phyloP scores from a whole-genome alignment of 2,329 filamentous ascomycete species.

The Pestalotiopsis sp. region DNA sequence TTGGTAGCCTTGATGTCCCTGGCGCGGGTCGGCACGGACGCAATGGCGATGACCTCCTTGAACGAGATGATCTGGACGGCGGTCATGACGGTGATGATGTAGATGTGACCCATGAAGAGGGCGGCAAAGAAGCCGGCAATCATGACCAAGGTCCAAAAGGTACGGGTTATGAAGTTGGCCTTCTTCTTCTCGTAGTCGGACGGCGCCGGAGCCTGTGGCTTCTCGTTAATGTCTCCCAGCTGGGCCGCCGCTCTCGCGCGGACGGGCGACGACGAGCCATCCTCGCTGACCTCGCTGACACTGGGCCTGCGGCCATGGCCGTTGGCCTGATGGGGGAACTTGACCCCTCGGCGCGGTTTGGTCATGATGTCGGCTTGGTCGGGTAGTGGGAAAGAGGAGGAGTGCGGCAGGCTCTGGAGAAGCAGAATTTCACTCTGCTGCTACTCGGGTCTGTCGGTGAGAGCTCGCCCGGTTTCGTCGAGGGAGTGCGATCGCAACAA shows the following conservation, averaged over 20 bases:
- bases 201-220: conserved; percentile 30
- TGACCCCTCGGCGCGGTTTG: conserved; percentile 52
- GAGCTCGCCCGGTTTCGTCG: not conserved
- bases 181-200: conserved; percentile 98
- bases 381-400: not conserved
- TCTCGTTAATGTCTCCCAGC: conserved; percentile 42
- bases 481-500: not conserved
- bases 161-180: conserved; percentile 93
- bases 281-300: conserved; percentile 72
- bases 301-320: conserved; percentile 61
- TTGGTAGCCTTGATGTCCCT: conserved; percentile 92
- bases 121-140: conserved; percentile 88
- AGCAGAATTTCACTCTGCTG: not conserved
- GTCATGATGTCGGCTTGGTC: conserved; percentile 26
- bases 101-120: conserved; percentile 96
- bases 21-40: conserved; percentile 89
- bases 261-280: conserved; percentile 43
- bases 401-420: not conserved
- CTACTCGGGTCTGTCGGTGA: not conserved
- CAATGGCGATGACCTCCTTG: conserved; percentile 98
- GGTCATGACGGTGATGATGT: conserved; percentile 92
- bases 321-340: conserved; percentile 54
- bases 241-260: conserved; percentile 31
- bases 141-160: conserved; percentile 98
- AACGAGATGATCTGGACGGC: conserved; percentile 95